Percentiles rank a stretch among this genome's conserved stretches.
Conservation (phyloP, 495 filamentous ascomycete species). For the Aspergillus bridgeri region DNA sequence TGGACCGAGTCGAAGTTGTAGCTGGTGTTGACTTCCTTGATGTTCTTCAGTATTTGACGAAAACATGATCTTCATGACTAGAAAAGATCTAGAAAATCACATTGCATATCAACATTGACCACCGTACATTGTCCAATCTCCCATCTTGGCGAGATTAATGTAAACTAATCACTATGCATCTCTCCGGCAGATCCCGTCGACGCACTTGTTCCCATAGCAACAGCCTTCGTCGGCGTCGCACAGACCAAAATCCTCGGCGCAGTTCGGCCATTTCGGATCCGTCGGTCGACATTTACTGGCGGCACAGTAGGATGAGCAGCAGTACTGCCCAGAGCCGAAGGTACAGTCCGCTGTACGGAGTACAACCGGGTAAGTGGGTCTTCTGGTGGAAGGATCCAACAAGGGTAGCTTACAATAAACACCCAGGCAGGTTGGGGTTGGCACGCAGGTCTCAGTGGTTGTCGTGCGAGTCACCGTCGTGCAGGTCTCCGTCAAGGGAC, state of each 20-base stretch:
- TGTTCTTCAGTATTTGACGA: not conserved
- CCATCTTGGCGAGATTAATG: not conserved
- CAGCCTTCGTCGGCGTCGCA: constrained; percentile 24
- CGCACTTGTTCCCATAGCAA: constrained; percentile 27
- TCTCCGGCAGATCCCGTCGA: constrained; percentile 20
- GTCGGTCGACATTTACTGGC: constrained; percentile 28
- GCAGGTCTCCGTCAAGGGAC: constrained; percentile 28
- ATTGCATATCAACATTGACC: not conserved
- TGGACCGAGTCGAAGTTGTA: not conserved
- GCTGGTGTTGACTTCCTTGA: not conserved
- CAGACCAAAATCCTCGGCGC: constrained; percentile 24
- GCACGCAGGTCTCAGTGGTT: constrained; percentile 33
- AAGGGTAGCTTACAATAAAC: constrained; percentile 28
- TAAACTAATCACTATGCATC: not conserved
- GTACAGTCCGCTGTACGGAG: not conserved
- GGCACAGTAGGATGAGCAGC: constrained; percentile 30
- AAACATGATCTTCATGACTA: too few species aligned
- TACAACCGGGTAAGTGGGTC: not conserved
- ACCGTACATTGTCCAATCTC: not conserved
- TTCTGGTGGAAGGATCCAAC: not conserved
- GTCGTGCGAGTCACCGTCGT: constrained; percentile 15
- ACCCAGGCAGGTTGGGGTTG: constrained; percentile 29
- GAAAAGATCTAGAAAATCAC: not conserved
- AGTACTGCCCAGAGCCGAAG: constrained; percentile 17
- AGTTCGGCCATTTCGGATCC: constrained; percentile 24